phyloP scores from a whole-genome alignment of 306 rosid genomes.

The Rosa chinensis region DNA sequence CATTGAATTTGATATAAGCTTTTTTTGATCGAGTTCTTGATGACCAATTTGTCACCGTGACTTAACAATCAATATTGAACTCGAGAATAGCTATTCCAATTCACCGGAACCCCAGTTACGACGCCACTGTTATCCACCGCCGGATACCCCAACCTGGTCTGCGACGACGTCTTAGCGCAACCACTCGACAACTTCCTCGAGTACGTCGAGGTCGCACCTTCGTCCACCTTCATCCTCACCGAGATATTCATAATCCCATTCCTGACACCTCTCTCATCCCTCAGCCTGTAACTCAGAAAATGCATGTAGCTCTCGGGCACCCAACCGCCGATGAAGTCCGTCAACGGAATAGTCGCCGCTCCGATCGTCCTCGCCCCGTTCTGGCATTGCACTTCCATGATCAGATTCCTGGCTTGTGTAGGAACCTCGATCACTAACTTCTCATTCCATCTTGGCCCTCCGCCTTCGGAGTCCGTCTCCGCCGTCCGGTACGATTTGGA shows the following conservation, averaged over 20 bases:
- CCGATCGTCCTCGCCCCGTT: slow-evolving; percentile 42
- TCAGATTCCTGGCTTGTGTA: slow-evolving; percentile 27
- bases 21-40: background rate
- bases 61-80: background rate
- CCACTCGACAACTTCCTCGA: background rate
- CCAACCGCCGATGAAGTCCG: slow-evolving; percentile 50
- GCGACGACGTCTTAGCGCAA: background rate
- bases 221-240: slow-evolving; percentile 38
- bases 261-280: slow-evolving; percentile 53
- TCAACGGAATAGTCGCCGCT: slow-evolving; percentile 42
- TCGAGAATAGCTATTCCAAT: background rate
- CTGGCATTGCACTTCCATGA: slow-evolving; percentile 47
- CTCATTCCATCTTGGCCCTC: slow-evolving; percentile 62
- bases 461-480: slow-evolving; percentile 40
- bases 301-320: slow-evolving; percentile 56
- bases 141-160: slow-evolving; percentile 13
- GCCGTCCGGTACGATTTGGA: slow-evolving; percentile 14
- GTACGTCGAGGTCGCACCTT: background rate
- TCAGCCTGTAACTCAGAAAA: slow-evolving; percentile 67
- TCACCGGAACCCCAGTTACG: slow-evolving; percentile 59
- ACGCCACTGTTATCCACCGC: slow-evolving; percentile 13
- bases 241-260: slow-evolving; percentile 74
- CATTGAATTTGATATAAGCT: background rate
- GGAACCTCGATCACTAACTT: slow-evolving; percentile 52
- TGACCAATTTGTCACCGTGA: background rate